A percentile compares a stretch with the other conserved stretches of the same genome.
phyloP scores from a whole-genome alignment of 2,329 filamentous ascomycete species.

The Fusarium sp. region DNA sequence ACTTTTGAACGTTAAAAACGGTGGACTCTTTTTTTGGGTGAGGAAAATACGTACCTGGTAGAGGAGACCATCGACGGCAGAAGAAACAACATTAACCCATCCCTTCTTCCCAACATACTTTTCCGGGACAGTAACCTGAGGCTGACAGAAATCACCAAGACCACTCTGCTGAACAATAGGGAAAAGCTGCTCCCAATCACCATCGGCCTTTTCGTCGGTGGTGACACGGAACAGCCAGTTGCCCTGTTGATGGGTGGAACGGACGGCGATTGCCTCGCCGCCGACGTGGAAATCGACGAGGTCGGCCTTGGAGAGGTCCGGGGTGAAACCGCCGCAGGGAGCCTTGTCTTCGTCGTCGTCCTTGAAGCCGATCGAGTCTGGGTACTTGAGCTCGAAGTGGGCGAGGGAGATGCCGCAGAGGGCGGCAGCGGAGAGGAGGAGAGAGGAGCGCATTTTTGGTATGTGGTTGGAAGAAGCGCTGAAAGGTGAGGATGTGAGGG shows the following conservation, averaged over 20 bases:
- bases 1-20: conserved; percentile 44
- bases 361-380: conserved; percentile 58
- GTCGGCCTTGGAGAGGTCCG: conserved; percentile 55
- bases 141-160: conserved; percentile 62
- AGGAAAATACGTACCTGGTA: conserved; percentile 58
- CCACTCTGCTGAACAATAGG: conserved; percentile 63
- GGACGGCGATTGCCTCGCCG: conserved; percentile 60
- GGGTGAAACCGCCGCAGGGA: conserved; percentile 64
- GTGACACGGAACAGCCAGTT: conserved; percentile 67
- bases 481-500: not conserved
- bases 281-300: conserved; percentile 66
- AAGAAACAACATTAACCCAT: conserved; percentile 60
- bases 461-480: not conserved
- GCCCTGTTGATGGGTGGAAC: conserved; percentile 59
- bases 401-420: conserved; percentile 55
- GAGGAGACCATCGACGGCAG: conserved; percentile 63
- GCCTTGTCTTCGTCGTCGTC: conserved; percentile 54
- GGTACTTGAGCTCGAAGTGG: conserved; percentile 62
- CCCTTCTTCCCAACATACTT: conserved; percentile 64
- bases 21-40: not conserved
- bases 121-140: conserved; percentile 56
- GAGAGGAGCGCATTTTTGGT: conserved; percentile 48
- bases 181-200: conserved; percentile 63
- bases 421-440: conserved; percentile 49
- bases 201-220: conserved; percentile 55